Evolutionary conservation across 148 eudicot species (phyloP).

Genomic region (Oxyria digyna): DNA sequence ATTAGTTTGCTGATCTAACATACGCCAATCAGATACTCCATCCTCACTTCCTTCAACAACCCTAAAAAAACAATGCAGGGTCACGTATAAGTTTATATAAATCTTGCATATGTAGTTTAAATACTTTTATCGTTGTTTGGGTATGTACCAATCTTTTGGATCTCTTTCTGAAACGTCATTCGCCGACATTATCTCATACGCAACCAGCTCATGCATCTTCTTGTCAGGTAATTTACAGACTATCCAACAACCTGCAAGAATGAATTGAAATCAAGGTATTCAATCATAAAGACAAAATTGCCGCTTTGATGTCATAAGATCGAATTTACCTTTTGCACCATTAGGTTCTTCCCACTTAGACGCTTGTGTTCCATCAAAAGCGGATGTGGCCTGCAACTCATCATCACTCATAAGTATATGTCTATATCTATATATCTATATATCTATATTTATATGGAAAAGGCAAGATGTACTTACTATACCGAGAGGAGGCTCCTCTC

Average conservation of each 20-base stretch:
- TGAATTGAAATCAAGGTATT: slow-evolving; percentile 6
- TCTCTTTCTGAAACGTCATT: slow-evolving; percentile 96
- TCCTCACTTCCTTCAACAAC: slow-evolving; percentile 82
- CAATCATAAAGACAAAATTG: neutral
- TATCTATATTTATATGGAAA: neutral
- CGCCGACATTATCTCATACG: slow-evolving; percentile 93
- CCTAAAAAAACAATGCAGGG: slow-evolving; percentile 31
- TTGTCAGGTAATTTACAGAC: slow-evolving; percentile 43
- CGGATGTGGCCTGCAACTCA: slow-evolving; percentile 60
- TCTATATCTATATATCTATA: no score
- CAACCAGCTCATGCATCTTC: slow-evolving; percentile 38
- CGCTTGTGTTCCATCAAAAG: slow-evolving; percentile 78
- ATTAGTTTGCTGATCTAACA: slow-evolving; percentile 51
- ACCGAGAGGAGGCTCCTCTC: slow-evolving; percentile 95
- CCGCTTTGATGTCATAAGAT: neutral
- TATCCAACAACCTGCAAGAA: slow-evolving; percentile 67
- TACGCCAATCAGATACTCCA: slow-evolving; percentile 69
- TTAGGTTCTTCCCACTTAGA: slow-evolving; percentile 99
- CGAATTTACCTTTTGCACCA: slow-evolving; percentile 71
- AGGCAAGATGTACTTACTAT: slow-evolving; percentile 45
- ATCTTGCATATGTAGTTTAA: neutral
- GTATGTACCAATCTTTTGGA: slow-evolving; percentile 81
- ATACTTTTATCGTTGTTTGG: neutral
- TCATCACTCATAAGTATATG: neutral
- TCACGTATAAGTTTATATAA: neutral